Conservation (phyloP, 148 eudicot species). For the Rhododendron kiyosumense region DNA sequence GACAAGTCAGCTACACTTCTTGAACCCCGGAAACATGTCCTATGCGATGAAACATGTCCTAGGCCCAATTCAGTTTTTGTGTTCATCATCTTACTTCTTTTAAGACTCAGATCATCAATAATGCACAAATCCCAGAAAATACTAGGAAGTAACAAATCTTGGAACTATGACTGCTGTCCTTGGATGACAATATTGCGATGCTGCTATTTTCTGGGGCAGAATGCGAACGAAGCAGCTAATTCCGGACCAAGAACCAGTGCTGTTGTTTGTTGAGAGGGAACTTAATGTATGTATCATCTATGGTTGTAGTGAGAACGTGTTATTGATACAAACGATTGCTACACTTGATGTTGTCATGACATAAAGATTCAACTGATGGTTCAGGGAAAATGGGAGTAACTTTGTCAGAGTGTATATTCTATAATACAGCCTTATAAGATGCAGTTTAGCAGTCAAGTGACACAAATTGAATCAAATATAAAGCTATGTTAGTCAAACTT, state of each 20-base stretch:
- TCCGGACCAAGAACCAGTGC: background rate
- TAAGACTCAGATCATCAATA: background rate
- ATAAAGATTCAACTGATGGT: background rate
- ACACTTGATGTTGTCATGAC: background rate
- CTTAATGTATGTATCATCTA: background rate
- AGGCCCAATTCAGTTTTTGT: background rate
- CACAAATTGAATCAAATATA: no score
- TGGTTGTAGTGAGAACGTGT: background rate
- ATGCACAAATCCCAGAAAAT: background rate
- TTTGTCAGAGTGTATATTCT: background rate
- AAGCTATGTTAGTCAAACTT: no score
- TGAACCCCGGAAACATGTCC: background rate
- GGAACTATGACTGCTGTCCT: background rate
- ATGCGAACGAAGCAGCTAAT: background rate
- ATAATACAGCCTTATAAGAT: no score
- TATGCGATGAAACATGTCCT: background rate
- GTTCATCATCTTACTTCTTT: background rate
- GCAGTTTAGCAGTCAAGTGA: no score
- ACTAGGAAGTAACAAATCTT: background rate
- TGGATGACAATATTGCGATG: background rate
- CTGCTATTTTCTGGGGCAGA: background rate
- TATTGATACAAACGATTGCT: background rate
- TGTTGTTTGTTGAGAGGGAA: background rate
- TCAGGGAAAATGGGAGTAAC: background rate
- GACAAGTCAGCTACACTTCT: background rate